Conservation (phyloP, 129 eudicot genomes). For the Artemisia tridentata region DNA sequence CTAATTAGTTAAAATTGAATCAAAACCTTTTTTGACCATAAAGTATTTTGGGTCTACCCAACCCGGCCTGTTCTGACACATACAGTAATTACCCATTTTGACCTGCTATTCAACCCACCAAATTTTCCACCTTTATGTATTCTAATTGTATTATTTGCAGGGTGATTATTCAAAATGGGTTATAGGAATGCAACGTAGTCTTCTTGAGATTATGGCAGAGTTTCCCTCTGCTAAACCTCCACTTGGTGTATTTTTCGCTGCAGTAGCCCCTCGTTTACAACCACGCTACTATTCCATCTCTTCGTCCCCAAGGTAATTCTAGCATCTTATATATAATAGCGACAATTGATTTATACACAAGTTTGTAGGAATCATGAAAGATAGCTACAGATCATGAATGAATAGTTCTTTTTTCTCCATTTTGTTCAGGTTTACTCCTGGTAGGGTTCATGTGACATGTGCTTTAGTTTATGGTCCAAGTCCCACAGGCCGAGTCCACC, state of each 20-base stretch:
- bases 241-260: conserved; percentile 80
- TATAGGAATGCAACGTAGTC: conserved; percentile 69
- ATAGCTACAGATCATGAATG: neutral
- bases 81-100: neutral
- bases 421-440: conserved; percentile 61
- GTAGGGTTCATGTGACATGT: conserved; percentile 75
- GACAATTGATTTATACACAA: neutral
- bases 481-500: conserved; percentile 74
- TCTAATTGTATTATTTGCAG: conserved; percentile 30
- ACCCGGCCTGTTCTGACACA: neutral
- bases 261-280: conserved; percentile 72
- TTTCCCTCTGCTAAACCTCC: conserved; percentile 89
- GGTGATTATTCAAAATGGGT: conserved; percentile 75
- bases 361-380: neutral
- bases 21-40: neutral
- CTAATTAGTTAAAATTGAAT: neutral
- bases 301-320: conserved; percentile 66
- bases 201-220: conserved; percentile 70
- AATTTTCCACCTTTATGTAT: neutral
- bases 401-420: neutral
- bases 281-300: conserved; percentile 85
- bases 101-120: neutral
- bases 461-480: conserved; percentile 69
- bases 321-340: neutral
- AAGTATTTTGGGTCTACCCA: neutral